Percentiles rank a stretch among this genome's conserved stretches.
Evolutionary conservation across 2,329 filamentous ascomycete genomes (phyloP).

Genomic region (Aspergillus pseudoglaucus): DNA sequence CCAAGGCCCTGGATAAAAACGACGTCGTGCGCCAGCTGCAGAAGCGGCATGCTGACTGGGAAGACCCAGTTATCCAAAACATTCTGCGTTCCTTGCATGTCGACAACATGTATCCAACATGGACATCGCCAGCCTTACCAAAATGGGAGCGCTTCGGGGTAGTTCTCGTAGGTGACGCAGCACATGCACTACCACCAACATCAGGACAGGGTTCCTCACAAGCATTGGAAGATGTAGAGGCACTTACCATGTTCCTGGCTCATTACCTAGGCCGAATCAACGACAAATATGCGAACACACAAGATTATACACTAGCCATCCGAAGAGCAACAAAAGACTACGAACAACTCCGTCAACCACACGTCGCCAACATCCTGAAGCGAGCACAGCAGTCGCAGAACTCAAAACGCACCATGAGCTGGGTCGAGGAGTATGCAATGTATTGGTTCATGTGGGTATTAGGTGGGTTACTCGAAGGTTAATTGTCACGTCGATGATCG

Average conservation of each 20-base stretch:
- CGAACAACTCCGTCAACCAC: slow-evolving; percentile 28
- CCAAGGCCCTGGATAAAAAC: slow-evolving; percentile 23
- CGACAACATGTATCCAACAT: slow-evolving; percentile 44
- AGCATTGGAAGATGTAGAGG: slow-evolving; percentile 50
- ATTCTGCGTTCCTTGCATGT: slow-evolving; percentile 35
- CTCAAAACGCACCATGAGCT: slow-evolving; percentile 28
- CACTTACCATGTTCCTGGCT: slow-evolving; percentile 38
- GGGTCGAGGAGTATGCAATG: slow-evolving; percentile 32
- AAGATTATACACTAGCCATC: slow-evolving; percentile 15
- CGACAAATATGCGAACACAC: slow-evolving; percentile 1
- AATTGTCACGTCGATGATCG: background rate
- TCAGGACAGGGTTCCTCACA: slow-evolving; percentile 52
- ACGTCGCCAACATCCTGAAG: slow-evolving; percentile 27
- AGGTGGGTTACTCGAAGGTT: slow-evolving; percentile 15
- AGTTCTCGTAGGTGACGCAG: slow-evolving; percentile 52
- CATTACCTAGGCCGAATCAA: slow-evolving; percentile 19
- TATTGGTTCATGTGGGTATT: slow-evolving; percentile 33
- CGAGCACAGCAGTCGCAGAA: slow-evolving; percentile 27
- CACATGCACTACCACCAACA: slow-evolving; percentile 50
- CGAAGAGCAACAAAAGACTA: slow-evolving; percentile 25
- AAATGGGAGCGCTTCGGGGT: slow-evolving; percentile 44
- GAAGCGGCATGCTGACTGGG: slow-evolving; percentile 40
- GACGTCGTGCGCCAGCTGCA: slow-evolving; percentile 31
- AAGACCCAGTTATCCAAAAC: slow-evolving; percentile 38
- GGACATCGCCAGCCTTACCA: slow-evolving; percentile 42